phyloP scores from a whole-genome alignment of 176 grass and related monocot species.

The Oryza coarctata region DNA sequence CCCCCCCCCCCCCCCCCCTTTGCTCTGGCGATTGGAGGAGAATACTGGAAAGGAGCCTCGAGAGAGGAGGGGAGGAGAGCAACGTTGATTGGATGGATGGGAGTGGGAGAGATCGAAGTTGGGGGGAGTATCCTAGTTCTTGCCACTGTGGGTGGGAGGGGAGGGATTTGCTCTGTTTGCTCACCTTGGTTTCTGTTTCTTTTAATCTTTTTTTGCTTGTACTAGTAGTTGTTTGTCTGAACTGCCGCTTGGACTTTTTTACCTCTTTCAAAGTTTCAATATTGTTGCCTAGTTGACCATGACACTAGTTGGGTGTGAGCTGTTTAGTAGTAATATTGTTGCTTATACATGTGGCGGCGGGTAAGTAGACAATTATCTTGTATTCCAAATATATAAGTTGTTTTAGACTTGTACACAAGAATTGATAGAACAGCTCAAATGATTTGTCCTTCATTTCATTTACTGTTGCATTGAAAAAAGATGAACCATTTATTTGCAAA shows the following conservation, averaged over 20 bases:
- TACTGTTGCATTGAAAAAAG: too few species aligned
- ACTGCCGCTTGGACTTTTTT: slow-evolving; percentile 34
- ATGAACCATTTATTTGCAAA: too few species aligned
- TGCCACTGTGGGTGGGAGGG: background rate
- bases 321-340: background rate
- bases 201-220: too few species aligned
- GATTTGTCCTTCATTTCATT: too few species aligned
- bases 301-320: background rate
- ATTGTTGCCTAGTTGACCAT: slow-evolving; percentile 25
- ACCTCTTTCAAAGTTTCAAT: background rate
- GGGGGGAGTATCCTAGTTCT: background rate
- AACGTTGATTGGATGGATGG: slow-evolving; percentile 38
- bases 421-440: too few species aligned
- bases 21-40: slow-evolving; percentile 21
- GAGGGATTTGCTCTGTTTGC: background rate
- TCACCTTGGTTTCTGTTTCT: background rate
- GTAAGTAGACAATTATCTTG: too few species aligned
- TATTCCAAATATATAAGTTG: too few species aligned
- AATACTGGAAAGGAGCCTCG: slow-evolving; percentile 51
- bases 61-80: slow-evolving; percentile 28
- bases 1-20: too few species aligned
- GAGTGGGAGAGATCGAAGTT: background rate
- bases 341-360: too few species aligned
- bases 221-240: background rate
- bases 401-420: too few species aligned